phyloP scores from a whole-genome alignment of 805 yeast genomes.

The Candida succiphila region DNA sequence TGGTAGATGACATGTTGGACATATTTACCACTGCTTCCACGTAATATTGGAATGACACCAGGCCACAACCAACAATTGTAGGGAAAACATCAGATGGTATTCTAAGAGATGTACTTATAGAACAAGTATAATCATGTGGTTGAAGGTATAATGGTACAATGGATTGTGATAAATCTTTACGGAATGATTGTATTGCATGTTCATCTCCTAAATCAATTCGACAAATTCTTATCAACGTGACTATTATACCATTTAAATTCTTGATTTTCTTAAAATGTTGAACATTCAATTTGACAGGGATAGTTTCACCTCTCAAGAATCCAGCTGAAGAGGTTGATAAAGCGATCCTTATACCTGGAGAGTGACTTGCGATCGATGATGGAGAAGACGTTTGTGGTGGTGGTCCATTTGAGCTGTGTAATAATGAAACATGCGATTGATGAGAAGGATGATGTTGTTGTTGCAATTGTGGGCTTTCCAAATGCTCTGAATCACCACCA shows the following conservation, averaged over 20 bases:
- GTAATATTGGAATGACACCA: constrained; percentile 76
- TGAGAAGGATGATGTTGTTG: background rate
- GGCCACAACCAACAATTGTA: constrained; percentile 60
- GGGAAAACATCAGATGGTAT: constrained; percentile 86
- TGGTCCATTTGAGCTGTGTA: background rate
- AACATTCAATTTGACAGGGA: constrained; percentile 61
- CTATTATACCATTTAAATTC: constrained; percentile 63
- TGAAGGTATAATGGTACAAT: constrained; percentile 74
- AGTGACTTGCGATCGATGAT: constrained; percentile 2
- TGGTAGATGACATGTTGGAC: constrained; percentile 23
- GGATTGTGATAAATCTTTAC: constrained; percentile 76
- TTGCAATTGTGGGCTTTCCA: background rate
- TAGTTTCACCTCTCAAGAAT: constrained; percentile 65
- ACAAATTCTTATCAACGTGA: constrained; percentile 74
- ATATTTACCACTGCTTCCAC: constrained; percentile 77
- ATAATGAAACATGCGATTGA: background rate
- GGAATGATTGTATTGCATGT: constrained; percentile 56
- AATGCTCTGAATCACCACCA: background rate
- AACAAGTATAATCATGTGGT: constrained; percentile 46
- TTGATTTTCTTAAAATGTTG: constrained; percentile 64
- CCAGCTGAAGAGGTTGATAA: constrained; percentile 54
- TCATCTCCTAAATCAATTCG: constrained; percentile 52
- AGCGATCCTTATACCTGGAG: constrained; percentile 24
- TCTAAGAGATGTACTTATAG: constrained; percentile 50
- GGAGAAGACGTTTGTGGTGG: background rate